phyloP scores from a whole-genome alignment of 768 basidiomycete genomes.

The Lactifluus subvellereus region DNA sequence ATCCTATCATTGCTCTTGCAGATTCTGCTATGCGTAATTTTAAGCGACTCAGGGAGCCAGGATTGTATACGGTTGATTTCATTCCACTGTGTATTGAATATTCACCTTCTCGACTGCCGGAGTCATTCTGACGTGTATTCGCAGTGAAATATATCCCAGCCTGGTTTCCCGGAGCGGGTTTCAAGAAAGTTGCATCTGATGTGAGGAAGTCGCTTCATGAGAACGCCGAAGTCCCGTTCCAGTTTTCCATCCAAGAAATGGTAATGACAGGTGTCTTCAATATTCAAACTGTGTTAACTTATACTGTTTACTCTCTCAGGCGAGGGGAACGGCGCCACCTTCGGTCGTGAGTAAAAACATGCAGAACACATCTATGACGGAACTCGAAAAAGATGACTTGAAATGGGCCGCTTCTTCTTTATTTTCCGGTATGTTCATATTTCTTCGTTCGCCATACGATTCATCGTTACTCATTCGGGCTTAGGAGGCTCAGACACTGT shows the following conservation, averaged over 20 bases:
- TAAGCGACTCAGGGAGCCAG: slow-evolving; percentile 24
- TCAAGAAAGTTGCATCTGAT: slow-evolving; percentile 22
- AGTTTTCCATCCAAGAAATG: slow-evolving; percentile 7
- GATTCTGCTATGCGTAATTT: slow-evolving; percentile 19
- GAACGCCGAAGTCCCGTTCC: slow-evolving; percentile 1
- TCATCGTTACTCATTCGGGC: not conserved
- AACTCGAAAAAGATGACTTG: slow-evolving; percentile 17
- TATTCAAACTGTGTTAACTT: not conserved
- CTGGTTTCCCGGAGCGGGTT: slow-evolving; percentile 29
- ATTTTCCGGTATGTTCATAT: slow-evolving; percentile 20
- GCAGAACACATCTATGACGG: not conserved
- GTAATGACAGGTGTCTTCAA: not conserved
- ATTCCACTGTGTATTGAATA: slow-evolving; percentile 28
- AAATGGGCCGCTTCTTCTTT: slow-evolving; percentile 26
- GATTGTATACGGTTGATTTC: slow-evolving; percentile 30
- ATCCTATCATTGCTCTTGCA: slow-evolving; percentile 3
- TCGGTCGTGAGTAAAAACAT: slow-evolving; percentile 22
- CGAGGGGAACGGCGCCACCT: slow-evolving; percentile 20
- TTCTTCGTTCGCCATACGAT: not conserved
- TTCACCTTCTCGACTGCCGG: too few relatives aligned
- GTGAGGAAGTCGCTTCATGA: not conserved
- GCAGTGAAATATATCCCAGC: slow-evolving; percentile 25
- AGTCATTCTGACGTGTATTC: not conserved
- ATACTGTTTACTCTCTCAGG: slow-evolving; percentile 7
- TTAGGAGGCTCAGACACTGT: slow-evolving; percentile 24